A percentile compares a stretch with the other conserved stretches of the same genome.
Conservation (phyloP, 306 rosid species). For the Vigna hirtella region DNA sequence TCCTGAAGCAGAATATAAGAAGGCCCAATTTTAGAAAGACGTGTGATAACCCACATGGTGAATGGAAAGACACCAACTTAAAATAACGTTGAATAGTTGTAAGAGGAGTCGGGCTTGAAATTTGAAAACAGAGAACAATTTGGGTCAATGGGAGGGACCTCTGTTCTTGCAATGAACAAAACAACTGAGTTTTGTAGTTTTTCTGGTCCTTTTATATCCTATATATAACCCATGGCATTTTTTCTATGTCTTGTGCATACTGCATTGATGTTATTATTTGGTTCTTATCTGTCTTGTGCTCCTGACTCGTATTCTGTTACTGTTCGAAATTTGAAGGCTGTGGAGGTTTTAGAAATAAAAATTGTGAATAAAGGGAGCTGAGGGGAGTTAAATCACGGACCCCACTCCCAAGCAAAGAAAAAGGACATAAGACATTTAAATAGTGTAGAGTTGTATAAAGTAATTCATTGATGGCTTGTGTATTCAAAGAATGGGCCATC, state of each 20-base stretch:
- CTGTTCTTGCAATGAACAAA: not conserved
- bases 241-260: no score
- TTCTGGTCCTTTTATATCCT: not conserved
- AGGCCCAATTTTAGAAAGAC: no score
- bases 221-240: no score
- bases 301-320: not conserved
- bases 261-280: not conserved
- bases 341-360: not conserved
- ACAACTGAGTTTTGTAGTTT: not conserved
- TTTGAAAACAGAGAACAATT: no score
- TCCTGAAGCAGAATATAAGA: not conserved
- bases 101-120: not conserved
- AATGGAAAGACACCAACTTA: not conserved
- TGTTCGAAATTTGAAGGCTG: not conserved
- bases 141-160: not conserved
- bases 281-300: not conserved
- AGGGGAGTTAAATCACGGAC: conserved; percentile 27
- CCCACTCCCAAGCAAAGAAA: conserved; percentile 21
- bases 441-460: conserved; percentile 26
- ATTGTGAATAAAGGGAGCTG: not conserved
- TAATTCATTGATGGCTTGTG: conserved; percentile 31
- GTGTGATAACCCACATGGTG: not conserved
- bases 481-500: conserved; percentile 47
- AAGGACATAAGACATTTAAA: conserved; percentile 21
- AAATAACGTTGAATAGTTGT: not conserved